Evolutionary conservation across 306 rosid genomes (phyloP).

Genomic region (Hippophae gyantsensis): DNA sequence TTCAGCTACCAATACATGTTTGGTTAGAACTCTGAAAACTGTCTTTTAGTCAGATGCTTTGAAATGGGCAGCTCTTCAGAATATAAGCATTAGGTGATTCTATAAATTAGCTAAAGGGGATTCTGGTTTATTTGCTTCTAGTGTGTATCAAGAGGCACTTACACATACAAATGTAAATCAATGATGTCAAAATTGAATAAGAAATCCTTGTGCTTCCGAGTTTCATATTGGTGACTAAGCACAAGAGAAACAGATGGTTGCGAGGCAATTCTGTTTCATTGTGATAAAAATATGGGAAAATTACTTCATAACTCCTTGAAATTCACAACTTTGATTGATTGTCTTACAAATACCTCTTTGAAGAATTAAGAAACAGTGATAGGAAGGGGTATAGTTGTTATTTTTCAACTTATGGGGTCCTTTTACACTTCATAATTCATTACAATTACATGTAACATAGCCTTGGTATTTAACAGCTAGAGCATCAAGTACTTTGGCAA

Average conservation of each 20-base stretch:
- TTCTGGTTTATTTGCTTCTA: neutral
- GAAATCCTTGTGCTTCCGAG: neutral
- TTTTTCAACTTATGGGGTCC: too few relatives aligned
- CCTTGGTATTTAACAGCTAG: too few relatives aligned
- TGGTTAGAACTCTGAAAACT: neutral
- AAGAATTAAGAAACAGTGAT: too few relatives aligned
- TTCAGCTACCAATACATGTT: slow-evolving; percentile 4
- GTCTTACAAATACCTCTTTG: too few relatives aligned
- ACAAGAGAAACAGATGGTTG: neutral
- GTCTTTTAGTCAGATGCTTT: neutral
- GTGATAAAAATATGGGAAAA: too few relatives aligned
- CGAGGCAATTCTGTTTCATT: neutral
- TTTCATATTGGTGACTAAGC: neutral
- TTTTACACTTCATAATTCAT: too few relatives aligned
- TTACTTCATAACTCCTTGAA: too few relatives aligned
- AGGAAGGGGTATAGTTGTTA: too few relatives aligned
- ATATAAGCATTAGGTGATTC: neutral
- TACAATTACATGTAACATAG: too few relatives aligned
- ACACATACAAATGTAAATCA: neutral
- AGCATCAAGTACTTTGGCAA: neutral
- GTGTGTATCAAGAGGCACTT: neutral
- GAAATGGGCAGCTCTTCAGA: neutral
- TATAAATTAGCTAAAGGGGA: neutral
- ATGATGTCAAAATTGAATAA: neutral
- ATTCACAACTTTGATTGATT: too few relatives aligned